Conservation (phyloP, 495 filamentous ascomycete species). For the Penicillium mononematosum region DNA sequence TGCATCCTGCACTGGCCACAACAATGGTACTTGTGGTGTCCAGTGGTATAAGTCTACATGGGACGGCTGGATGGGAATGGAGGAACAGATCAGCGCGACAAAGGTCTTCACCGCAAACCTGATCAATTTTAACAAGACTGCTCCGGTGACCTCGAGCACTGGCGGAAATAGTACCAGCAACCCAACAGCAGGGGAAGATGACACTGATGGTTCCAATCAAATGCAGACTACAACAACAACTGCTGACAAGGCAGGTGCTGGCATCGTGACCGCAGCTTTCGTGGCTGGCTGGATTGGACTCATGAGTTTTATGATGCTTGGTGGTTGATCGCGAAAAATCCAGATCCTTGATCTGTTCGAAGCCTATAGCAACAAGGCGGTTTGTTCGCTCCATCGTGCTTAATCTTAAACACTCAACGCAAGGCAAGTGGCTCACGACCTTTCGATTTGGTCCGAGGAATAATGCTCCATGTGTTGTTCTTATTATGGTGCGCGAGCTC, state of each 20-base stretch:
- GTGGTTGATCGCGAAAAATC: slow-evolving; percentile 5
- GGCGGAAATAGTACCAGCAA: slow-evolving; percentile 37
- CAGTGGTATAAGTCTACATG: slow-evolving; percentile 64
- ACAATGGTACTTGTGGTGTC: slow-evolving; percentile 68
- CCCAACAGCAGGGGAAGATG: slow-evolving; percentile 37
- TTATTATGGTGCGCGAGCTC: too few species aligned
- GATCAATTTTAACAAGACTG: slow-evolving; percentile 26
- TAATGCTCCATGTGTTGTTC: too few species aligned
- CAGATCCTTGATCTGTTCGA: too few species aligned
- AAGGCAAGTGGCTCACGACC: too few species aligned
- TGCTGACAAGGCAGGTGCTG: slow-evolving; percentile 61
- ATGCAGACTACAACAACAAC: slow-evolving; percentile 45
- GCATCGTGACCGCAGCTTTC: slow-evolving; percentile 61
- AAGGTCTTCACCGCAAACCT: slow-evolving; percentile 50
- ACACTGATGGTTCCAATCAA: slow-evolving; percentile 14
- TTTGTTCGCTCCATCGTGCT: too few species aligned
- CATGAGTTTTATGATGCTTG: slow-evolving; percentile 29
- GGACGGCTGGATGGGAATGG: slow-evolving; percentile 64
- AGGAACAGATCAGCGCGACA: slow-evolving; percentile 52
- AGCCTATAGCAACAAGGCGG: too few species aligned
- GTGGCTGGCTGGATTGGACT: slow-evolving; percentile 36
- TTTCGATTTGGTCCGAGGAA: too few species aligned
- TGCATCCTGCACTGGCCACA: slow-evolving; percentile 60
- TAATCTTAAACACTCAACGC: too few species aligned
- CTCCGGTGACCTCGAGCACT: slow-evolving; percentile 28